Percentiles rank a stretch among this genome's conserved stretches.
These are phyloP conservation scores for Helotiales sp. DNA, from an alignment of 2,329 filamentous ascomycete genomes.

Conservation along the genomic window DNA sequence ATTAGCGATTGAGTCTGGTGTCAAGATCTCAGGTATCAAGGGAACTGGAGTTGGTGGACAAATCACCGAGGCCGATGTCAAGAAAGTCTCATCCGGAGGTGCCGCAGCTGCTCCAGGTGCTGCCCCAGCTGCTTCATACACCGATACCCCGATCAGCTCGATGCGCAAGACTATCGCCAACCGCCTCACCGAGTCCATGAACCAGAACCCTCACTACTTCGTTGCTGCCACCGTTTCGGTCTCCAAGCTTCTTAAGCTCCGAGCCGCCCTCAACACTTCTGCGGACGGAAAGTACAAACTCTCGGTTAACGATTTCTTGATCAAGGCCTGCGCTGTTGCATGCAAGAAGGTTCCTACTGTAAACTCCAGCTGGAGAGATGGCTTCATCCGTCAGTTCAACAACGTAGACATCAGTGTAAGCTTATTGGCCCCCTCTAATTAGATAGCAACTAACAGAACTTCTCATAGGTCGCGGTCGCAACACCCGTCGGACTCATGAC, in stretches of 20 bases:
- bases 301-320: slow-evolving; percentile 98
- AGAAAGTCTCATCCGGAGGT: slow-evolving; percentile 69
- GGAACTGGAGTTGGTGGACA: slow-evolving; percentile 82
- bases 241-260: slow-evolving; percentile 92
- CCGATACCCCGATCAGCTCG: slow-evolving; percentile 80
- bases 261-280: slow-evolving; percentile 85
- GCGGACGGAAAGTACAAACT: slow-evolving; percentile 96
- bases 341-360: slow-evolving; percentile 92
- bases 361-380: slow-evolving; percentile 93
- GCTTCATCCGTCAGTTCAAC: slow-evolving; percentile 89
- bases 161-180: slow-evolving; percentile 99
- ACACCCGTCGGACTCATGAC: slow-evolving; percentile 95
- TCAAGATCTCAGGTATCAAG: slow-evolving; percentile 77
- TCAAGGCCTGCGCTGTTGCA: slow-evolving; percentile 90
- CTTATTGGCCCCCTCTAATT: slow-evolving; percentile 40
- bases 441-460: background rate
- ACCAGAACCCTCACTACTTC: slow-evolving; percentile 98
- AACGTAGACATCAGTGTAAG: slow-evolving; percentile 90
- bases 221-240: slow-evolving; percentile 91
- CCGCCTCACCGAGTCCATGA: slow-evolving; percentile 84
- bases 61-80: slow-evolving; percentile 89
- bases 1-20: slow-evolving; percentile 80
- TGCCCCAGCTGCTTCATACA: slow-evolving; percentile 66
- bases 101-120: slow-evolving; percentile 45
- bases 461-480: slow-evolving; percentile 46